Percentiles rank a stretch among this genome's conserved stretches.
Conservation (phyloP, 2,329 filamentous ascomycete species). For the Exutisphaerella laricina region DNA sequence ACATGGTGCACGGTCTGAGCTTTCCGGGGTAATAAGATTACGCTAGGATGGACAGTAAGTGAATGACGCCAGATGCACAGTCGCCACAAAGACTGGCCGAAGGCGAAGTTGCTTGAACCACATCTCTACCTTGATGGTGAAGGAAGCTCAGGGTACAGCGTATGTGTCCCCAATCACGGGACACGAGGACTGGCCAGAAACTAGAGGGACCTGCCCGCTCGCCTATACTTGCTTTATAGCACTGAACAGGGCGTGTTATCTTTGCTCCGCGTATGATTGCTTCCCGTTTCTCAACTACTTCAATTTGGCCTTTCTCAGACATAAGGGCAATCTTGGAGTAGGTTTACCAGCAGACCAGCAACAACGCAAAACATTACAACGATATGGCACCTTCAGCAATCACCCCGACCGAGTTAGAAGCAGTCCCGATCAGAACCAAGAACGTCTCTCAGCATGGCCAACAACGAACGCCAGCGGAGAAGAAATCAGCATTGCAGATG, state of each 20-base stretch:
- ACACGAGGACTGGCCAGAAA: not conserved
- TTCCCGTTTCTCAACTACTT: too few species aligned
- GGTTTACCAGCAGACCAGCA: not conserved
- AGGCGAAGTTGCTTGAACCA: too few species aligned
- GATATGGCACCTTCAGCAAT: slow-evolving; percentile 31
- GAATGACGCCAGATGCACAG: too few species aligned
- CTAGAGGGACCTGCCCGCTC: not conserved
- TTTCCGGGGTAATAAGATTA: too few species aligned
- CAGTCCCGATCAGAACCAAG: slow-evolving; percentile 17
- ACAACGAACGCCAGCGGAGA: slow-evolving; percentile 15
- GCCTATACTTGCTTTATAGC: slow-evolving; percentile 3
- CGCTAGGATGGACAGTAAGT: too few species aligned
- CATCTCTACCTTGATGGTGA: too few species aligned
- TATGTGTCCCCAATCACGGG: not conserved
- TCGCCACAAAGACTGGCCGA: too few species aligned
- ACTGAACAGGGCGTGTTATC: not conserved
- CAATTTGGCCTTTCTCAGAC: too few species aligned
- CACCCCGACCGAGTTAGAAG: slow-evolving; percentile 13
- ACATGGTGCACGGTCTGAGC: slow-evolving; percentile 6
- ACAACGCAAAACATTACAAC: not conserved
- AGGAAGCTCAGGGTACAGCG: too few species aligned
- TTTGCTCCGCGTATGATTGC: too few species aligned
- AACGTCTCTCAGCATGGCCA: slow-evolving; percentile 6
- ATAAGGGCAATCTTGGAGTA: not conserved
- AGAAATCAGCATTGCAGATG: slow-evolving; percentile 32